Evolutionary conservation across 139 green algal species (phyloP).

Genomic region (Auxenochlorella pyrenoidosa): DNA sequence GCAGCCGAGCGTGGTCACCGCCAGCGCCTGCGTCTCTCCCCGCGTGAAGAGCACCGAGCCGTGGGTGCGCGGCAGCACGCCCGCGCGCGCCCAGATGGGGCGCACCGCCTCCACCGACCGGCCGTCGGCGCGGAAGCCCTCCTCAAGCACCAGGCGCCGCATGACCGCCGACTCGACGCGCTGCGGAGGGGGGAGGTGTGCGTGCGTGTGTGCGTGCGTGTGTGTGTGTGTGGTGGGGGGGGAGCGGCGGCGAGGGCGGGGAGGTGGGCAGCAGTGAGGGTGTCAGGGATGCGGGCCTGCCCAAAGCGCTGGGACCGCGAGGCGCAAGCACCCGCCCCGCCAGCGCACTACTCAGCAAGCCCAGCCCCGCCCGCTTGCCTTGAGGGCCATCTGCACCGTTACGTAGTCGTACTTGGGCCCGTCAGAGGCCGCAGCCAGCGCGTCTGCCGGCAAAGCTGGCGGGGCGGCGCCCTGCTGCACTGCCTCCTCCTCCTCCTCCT

Average conservation of each 20-base stretch:
- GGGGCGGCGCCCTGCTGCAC: neutral
- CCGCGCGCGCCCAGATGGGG: slow-evolving; percentile 78
- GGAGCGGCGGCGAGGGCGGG: too few relatives aligned
- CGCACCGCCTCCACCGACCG: slow-evolving; percentile 79
- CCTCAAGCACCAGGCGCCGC: slow-evolving; percentile 68
- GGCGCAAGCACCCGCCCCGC: too few relatives aligned
- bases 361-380: neutral
- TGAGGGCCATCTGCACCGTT: slow-evolving; percentile 1
- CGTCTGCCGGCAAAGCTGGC: neutral
- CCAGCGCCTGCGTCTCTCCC: slow-evolving; percentile 94
- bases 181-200: neutral
- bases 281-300: too few relatives aligned
- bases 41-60: slow-evolving; percentile 96
- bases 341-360: neutral
- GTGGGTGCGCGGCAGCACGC: slow-evolving; percentile 89
- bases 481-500: slow-evolving; percentile 12
- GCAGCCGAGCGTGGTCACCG: slow-evolving; percentile 82
- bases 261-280: neutral
- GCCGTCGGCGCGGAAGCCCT: slow-evolving; percentile 83
- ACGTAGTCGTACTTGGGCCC: neutral
- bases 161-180: slow-evolving; percentile 71
- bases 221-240: neutral
- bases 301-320: too few relatives aligned
- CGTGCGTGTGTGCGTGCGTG: neutral
- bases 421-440: neutral